A percentile compares a stretch with the other conserved stretches of the same genome.
phyloP scores from a whole-genome alignment of 768 basidiomycete species.

The Bullera alba region DNA sequence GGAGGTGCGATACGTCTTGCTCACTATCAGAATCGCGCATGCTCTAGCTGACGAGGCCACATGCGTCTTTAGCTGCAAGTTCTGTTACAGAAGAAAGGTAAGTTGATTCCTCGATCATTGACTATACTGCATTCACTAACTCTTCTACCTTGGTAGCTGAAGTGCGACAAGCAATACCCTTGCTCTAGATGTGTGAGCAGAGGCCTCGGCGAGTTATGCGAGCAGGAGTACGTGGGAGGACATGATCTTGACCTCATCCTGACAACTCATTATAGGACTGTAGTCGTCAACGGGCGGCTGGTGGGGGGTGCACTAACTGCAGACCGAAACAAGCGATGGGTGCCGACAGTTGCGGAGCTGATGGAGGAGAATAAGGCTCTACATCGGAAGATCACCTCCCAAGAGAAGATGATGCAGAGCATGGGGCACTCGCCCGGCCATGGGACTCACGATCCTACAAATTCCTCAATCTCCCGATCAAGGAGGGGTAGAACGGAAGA shows the following conservation, averaged over 20 bases:
- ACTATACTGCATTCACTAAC: not conserved
- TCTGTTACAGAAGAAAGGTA: conserved; percentile 15
- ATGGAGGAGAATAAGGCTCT: conserved; percentile 16
- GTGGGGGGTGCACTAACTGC: conserved; percentile 4
- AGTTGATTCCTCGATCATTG: not conserved
- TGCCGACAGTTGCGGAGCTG: conserved; percentile 10
- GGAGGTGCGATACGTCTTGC: too few relatives aligned
- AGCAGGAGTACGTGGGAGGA: conserved; percentile 9
- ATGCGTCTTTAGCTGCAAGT: conserved; percentile 18
- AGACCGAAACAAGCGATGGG: not conserved
- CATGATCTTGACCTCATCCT: not conserved
- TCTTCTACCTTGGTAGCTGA: conserved; percentile 2
- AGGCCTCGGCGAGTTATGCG: conserved; percentile 14
- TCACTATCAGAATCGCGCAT: too few relatives aligned
- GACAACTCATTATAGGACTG: conserved; percentile 1
- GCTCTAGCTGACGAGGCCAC: too few relatives aligned
- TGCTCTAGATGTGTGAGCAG: conserved; percentile 11
- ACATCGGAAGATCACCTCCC: conserved; percentile 10
- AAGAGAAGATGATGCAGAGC: conserved; percentile 11
- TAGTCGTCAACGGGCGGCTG: conserved; percentile 12
- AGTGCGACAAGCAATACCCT: conserved; percentile 16
- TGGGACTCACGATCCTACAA: not conserved
- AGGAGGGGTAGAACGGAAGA: not conserved
- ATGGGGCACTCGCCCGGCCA: not conserved
- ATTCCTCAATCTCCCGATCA: not conserved